Evolutionary conservation across 352 stramenopile genomes (phyloP), one percentile per base, ranked within the genome.

Genomic region (Saprolegnia parasitica): DNA sequence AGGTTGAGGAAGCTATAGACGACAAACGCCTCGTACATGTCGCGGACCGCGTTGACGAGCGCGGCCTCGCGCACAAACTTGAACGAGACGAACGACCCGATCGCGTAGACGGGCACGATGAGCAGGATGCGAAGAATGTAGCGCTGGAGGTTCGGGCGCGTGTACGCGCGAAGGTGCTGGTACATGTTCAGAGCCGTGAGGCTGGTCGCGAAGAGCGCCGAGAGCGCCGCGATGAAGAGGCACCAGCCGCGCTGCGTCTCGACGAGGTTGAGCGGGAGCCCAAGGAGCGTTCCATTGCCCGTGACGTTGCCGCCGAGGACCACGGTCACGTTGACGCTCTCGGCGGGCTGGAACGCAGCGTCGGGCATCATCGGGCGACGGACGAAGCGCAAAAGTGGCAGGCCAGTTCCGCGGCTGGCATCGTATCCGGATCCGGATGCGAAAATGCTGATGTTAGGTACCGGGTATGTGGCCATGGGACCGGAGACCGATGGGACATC

Each of bases 11-110:
- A 98, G 32, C 77, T 93, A 73, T 97, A 97, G 35, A 98, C 86
- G 21, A 97, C 91, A 66, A 97, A 97, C 0, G 91, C 91, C 70
- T 98, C 91, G 75, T 97, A 97, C 65, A 88, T 86, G 73, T 98
- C 91, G 50, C 91, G 88, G 32, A 97, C 76, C 18, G 84, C 92
- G 73, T 96, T 86, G 49, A 96, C 90, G 60, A 91, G 92, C 54
- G 94, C 74, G 65, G 86, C 84, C 60, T 89, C 74, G 56, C 90
- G 81, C 47, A 91, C 82, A 67, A 95, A 93, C 39, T 78, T 78
- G 46, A 96, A 78, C 65, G 88, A 91, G 15, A 96, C 68, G 39
- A 91, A 80, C 40, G 84, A 92, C n/a, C 81, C 79, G 46, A 96
- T 64, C 16, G 88, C 87, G 75, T 96, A 96, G 18, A 96, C 82